phyloP scores from a whole-genome alignment of 2,329 filamentous ascomycete species.

The Emericellopsis cladophorae region DNA sequence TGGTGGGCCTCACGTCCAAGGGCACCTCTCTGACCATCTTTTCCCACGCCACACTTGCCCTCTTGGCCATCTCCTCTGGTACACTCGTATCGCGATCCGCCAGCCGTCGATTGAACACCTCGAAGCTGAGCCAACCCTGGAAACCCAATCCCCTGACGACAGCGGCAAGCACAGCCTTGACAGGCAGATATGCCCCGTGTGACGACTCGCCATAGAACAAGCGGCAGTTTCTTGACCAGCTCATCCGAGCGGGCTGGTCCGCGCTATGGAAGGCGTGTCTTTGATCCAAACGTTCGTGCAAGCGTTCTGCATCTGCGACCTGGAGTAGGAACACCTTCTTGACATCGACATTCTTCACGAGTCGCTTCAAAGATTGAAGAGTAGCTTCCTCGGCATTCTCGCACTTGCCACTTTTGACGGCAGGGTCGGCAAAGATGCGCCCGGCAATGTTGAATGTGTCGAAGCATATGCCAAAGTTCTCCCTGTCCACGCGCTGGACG shows the following conservation, averaged over 20 bases:
- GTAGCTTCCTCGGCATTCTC: slow-evolving; percentile 36
- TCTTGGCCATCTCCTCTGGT: slow-evolving; percentile 33
- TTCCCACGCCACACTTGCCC: slow-evolving; percentile 36
- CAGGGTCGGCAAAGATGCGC: slow-evolving; percentile 55
- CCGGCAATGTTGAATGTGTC: slow-evolving; percentile 69
- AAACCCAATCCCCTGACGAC: slow-evolving; percentile 54
- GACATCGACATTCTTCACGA: slow-evolving; percentile 42
- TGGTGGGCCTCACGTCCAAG: slow-evolving; percentile 10
- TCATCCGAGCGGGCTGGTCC: slow-evolving; percentile 45
- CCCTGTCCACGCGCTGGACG: slow-evolving; percentile 46
- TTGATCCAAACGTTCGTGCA: slow-evolving; percentile 40
- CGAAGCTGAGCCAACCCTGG: slow-evolving; percentile 58
- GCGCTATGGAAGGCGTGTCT: slow-evolving; percentile 20
- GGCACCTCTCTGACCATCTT: slow-evolving; percentile 25
- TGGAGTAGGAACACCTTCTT: slow-evolving; percentile 63
- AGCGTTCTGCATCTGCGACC: slow-evolving; percentile 57
- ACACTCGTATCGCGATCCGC: slow-evolving; percentile 6
- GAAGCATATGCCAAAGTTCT: slow-evolving; percentile 63
- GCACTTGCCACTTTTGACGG: slow-evolving; percentile 32
- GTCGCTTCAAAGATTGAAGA: slow-evolving; percentile 38
- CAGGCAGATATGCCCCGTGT: slow-evolving; percentile 54
- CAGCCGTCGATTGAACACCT: slow-evolving; percentile 44
- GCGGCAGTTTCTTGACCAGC: slow-evolving; percentile 60
- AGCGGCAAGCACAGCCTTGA: slow-evolving; percentile 44
- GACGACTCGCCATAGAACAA: slow-evolving; percentile 42